Evolutionary conservation across 2,329 filamentous ascomycete genomes (phyloP), one percentile per base, ranked within the genome.

Genomic region (Aureobasidium subglaciale): DNA sequence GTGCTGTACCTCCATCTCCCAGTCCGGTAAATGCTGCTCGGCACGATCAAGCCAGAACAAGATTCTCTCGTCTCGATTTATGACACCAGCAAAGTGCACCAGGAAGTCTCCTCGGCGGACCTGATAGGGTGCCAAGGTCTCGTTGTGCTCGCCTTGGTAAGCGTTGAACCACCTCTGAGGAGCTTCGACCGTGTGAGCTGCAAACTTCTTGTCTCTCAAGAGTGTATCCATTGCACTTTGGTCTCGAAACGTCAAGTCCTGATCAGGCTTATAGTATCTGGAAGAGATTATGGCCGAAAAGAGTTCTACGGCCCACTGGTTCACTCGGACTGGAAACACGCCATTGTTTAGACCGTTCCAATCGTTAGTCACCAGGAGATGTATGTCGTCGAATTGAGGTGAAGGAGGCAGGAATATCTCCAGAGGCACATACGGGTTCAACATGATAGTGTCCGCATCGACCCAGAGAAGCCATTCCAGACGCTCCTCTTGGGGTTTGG

Each of bases 131-230:
- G 64, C 59, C 29, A 72, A 57, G 3, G 66, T 72, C 54, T 70
- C 67, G 54, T 69, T 68, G 45, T 69, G 65, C 45, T 70, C 69
- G 16, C 67, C 69, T 45, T 71, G 65, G 45, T 74, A 75, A 1
- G 70, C 70, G 57, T 75, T 75, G 63, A 75, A 74, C 72, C 71
- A 74, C 8, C 72, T 61, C 57, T 74, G 72, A 11, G 72, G 71
- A 41, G 42, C 42, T 16, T 48, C 42, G n/a, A 46, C 25, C 2
- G 54, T 56, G 18, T 46, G 41, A 8, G 32, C 43, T 11, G 41
- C 32, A 16, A 56, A 56, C 27, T 49, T 46, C 11, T 46, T 56
- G 38, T 70, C 67, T 29, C 68, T 62, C 9, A 69, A 65, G 11
- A 70, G 61, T 56, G 68, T 60, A 6, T 64, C 57, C 70, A 75